Conservation (phyloP, 2,329 filamentous ascomycete genomes). For the Ophiostoma tasmaniense region DNA sequence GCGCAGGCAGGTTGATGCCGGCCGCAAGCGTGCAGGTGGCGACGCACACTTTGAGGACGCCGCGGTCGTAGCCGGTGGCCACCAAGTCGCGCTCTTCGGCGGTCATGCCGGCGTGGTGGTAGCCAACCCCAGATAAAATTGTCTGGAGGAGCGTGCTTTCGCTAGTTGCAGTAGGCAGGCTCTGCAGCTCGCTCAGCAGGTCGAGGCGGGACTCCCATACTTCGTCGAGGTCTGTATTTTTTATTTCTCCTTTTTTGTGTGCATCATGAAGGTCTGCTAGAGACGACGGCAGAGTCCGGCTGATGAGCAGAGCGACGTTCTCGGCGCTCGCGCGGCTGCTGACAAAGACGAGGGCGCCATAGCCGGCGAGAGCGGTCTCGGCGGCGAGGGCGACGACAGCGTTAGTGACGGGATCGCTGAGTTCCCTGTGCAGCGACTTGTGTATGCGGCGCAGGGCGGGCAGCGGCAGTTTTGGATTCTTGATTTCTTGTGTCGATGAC, state of each 20-base stretch:
- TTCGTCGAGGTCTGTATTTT: slow-evolving; percentile 17
- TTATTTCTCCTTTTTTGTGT: background rate
- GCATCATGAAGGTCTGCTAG: slow-evolving; percentile 30
- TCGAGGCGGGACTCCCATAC: slow-evolving; percentile 53
- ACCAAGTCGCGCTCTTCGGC: slow-evolving; percentile 67
- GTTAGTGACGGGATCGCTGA: slow-evolving; percentile 58
- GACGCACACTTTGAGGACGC: slow-evolving; percentile 60
- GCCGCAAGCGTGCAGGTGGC: slow-evolving; percentile 75
- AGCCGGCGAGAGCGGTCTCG: slow-evolving; percentile 60
- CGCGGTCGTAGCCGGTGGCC: slow-evolving; percentile 60
- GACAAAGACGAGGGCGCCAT: slow-evolving; percentile 66
- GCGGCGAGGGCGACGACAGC: slow-evolving; percentile 60
- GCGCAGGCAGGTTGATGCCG: slow-evolving; percentile 68
- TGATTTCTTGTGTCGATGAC: background rate
- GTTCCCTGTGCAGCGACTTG: slow-evolving; percentile 49
- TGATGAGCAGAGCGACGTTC: slow-evolving; percentile 58
- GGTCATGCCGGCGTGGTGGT: slow-evolving; percentile 64
- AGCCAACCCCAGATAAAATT: slow-evolving; percentile 59
- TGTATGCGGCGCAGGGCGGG: slow-evolving; percentile 42
- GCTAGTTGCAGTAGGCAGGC: slow-evolving; percentile 32
- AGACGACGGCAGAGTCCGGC: slow-evolving; percentile 51
- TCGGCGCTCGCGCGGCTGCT: slow-evolving; percentile 61
- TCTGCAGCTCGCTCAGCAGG: slow-evolving; percentile 57
- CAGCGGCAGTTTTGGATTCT: slow-evolving; percentile 17
- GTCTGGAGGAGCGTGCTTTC: slow-evolving; percentile 58